A percentile compares a stretch with the other conserved stretches of the same genome.
Evolutionary conservation across 176 grass and related monocot species (phyloP).

Genomic region (Microstegium vimineum): DNA sequence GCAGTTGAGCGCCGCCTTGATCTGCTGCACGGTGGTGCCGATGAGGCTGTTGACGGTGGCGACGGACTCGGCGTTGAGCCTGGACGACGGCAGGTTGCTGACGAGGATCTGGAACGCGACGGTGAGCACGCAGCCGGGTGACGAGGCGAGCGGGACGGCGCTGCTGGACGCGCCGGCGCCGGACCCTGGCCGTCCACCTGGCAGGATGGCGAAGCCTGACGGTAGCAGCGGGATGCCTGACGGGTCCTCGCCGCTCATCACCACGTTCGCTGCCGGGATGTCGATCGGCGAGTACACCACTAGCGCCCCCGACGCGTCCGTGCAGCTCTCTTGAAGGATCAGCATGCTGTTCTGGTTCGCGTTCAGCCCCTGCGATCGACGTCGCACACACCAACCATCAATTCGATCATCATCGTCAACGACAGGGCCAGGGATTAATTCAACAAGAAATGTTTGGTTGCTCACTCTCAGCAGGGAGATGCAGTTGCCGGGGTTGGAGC

Average conservation of each 20-base stretch:
- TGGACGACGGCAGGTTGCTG: slow-evolving; percentile 75
- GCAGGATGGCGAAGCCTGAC: slow-evolving; percentile 64
- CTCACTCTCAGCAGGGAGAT: slow-evolving; percentile 77
- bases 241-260: slow-evolving; percentile 91
- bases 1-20: slow-evolving; percentile 81
- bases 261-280: slow-evolving; percentile 62
- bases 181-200: slow-evolving; percentile 25
- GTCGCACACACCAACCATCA: not conserved
- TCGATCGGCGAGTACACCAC: slow-evolving; percentile 82
- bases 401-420: not conserved
- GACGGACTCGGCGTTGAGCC: slow-evolving; percentile 81
- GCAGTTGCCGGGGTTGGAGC: slow-evolving; percentile 81
- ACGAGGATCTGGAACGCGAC: slow-evolving; percentile 86
- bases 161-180: slow-evolving; percentile 39
- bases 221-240: slow-evolving; percentile 70
- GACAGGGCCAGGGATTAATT: too few relatives aligned
- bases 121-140: slow-evolving; percentile 52
- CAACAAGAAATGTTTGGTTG: not conserved
- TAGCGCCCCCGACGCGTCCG: slow-evolving; percentile 64
- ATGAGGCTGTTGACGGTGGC: slow-evolving; percentile 78
- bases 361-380: slow-evolving; percentile 43
- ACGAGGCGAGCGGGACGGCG: not conserved
- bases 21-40: slow-evolving; percentile 77
- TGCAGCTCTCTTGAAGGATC: slow-evolving; percentile 95
- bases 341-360: slow-evolving; percentile 74